A percentile compares a stretch with the other conserved stretches of the same genome.
phyloP scores from a whole-genome alignment of 345 rosid species.

The Populus pruinosa region DNA sequence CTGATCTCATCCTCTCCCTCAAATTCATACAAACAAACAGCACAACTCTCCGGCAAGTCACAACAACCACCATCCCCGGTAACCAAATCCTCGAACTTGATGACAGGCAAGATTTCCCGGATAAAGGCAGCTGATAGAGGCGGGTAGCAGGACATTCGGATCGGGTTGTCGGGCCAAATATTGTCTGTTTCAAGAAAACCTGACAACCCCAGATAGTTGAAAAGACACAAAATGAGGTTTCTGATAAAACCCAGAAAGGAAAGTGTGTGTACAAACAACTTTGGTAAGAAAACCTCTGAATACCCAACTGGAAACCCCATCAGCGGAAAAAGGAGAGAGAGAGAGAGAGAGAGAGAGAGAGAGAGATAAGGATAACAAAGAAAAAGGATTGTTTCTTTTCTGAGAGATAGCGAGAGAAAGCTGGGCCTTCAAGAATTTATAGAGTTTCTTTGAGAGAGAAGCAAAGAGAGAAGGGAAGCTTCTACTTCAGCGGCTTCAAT shows the following conservation, averaged over 20 bases:
- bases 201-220: constrained; percentile 60
- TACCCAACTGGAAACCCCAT: constrained; percentile 92
- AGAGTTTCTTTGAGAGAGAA: neutral
- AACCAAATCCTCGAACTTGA: constrained; percentile 50
- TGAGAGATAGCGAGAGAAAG: neutral
- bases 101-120: constrained; percentile 75
- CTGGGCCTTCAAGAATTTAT: neutral
- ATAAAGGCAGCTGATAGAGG: constrained; percentile 65
- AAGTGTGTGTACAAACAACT: constrained; percentile 60
- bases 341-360: neutral
- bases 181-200: constrained; percentile 73
- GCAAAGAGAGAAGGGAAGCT: constrained; percentile 23
- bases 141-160: constrained; percentile 36
- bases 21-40: constrained; percentile 76
- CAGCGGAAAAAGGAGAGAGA: neutral
- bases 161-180: constrained; percentile 46
- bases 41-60: constrained; percentile 68
- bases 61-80: constrained; percentile 25
- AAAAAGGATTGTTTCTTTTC: neutral
- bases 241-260: constrained; percentile 62
- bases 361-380: neutral
- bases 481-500: constrained; percentile 24
- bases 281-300: constrained; percentile 69
- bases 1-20: constrained; percentile 73
- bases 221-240: constrained; percentile 45